Evolutionary conservation across 2,329 filamentous ascomycete species (phyloP), one percentile per base, ranked within the genome.

Genomic region (Amphichorda felina): DNA sequence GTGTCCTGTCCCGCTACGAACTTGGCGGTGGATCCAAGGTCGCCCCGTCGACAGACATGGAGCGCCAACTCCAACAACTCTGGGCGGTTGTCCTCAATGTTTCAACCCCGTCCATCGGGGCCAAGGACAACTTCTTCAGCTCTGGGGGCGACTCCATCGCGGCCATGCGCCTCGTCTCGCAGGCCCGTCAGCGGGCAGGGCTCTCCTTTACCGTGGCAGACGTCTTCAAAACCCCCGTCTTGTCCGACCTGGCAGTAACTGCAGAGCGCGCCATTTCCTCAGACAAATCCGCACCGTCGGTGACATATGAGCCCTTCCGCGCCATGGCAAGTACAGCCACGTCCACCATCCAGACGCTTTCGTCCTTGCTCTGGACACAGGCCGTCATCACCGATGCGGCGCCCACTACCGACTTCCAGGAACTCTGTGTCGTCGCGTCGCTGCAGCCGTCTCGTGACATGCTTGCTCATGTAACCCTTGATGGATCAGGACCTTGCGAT

Each of bases 111-210:
- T 49, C 8, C 2, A 38, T 43, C 13, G 36, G 38, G 15, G 14
- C 32, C n/a, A 33, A 41, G 14, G 33, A 34, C 17, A 37, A 27
- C 30, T 41, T 43, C 34, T 40, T 43, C 24, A 14, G 30, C 7
- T 21, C 40, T 0, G 70, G 70, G 2, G 70, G 70, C 15, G 68
- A 73, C 48, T 74, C 70, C 0, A 53, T 71, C 3, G 54, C 57
- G 13, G 66, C 66, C 2, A 71, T 72, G 66, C 61, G 54, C 34
- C 53, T 71, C 4, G 63, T 68, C 2, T 56, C 63, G 2, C 52
- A 55, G 13, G 61, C 64, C 4, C 54, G 62, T 35, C 53, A 51
- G 3, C 45, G 49, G 13, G n/a, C n/a, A n/a, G 54, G 54, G 7
- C 42, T 69, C 4, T 39, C 51, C 1, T 42, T 70, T 29, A 65